Base-by-base conservation (phyloP, 1,284 basidiomycete genomes). In the Peniophora sp. region DNA sequence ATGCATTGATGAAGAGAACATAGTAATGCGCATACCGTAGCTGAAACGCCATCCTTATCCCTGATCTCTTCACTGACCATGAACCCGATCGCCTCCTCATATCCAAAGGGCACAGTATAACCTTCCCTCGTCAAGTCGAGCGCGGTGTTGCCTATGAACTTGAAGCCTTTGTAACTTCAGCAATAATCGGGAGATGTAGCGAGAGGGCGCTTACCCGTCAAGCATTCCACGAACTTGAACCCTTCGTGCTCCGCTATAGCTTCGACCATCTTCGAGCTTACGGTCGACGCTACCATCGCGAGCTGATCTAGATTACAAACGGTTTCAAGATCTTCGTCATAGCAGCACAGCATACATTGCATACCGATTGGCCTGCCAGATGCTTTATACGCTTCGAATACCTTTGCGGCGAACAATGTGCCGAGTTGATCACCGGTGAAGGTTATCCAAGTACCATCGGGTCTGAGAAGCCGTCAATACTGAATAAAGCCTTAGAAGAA, bases 391-490 rank as follows among this genome's bases (percentile, higher is more conserved):
- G 65, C 65, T 32, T 81, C 72, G 3, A 93, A 64, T 14, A 76
- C 70, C 47, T 72, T 75, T 27, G 74, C 75, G 1, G 85, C 90
- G 58, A 93, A 86, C 19, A 93, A 61, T n/a, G 77, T 66, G 1
- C 90, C 90, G 2, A 93, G 67, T 58, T 93, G 88, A 63, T 93
- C 90, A 2, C 90, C 90, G 0, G 89, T 89, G 62, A 93, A 92
- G n/a, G 70, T 67, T 1, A 67, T 70, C 85, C 89, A 92, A 50
- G 64, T 66, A 16, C 81, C 83, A 51, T 74, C 27, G 12, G 27
- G 12, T 65, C 2, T 63, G 49, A 6, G 85, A 6, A 5, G 6
- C 5, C 12, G 27, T 32, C 27, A 32, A 12, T 32, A 32, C 27
- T 34, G 17, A n/a, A 44, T 17, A 38, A 22, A 32, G 27, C 19